Base-by-base conservation (phyloP, 1,139 yeast genomes). In the Pichiaceae sp. region DNA sequence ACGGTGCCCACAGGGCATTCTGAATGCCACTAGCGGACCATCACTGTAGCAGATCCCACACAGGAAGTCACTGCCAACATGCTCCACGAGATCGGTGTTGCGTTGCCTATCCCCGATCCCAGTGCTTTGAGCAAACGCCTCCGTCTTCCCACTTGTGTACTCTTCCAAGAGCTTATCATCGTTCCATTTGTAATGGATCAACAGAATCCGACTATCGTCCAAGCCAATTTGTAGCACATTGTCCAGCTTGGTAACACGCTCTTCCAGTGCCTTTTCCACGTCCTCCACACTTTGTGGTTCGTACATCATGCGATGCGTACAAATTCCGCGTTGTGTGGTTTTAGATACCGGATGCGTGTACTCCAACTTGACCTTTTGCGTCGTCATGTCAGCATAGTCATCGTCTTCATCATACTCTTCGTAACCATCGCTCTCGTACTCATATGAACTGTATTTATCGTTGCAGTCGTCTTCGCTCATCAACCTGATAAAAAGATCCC, bases 161-260 rank as follows among this genome's bases (percentile, higher is more conserved):
- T 68, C 70, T 42, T 85, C 89, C 37, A 84, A 64, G 30, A 85
- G 67, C 36, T 72, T 72, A 41, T 84, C 93, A 32, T 72, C 71
- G 53, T 80, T 85, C 95, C 95, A 86, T 35, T 71, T 68, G 54
- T 66, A 79, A 39, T 64, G 57, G 36, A 80, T 76, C 31, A 85
- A 63, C 53, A 87, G 59, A 3, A 76, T 29, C 3, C 48, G 35
- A 37, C 58, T 51, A 4, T 49, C 52, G 28, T 56, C 58, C 14
- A 31, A 33, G 6, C 55, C 57, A 3, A 56, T 34, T 27, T 49
- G 49, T n/a, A 57, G 38, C 20, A 52, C 41, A 1, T 35, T 15
- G 32, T 52, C 38, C 18, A 57, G 32, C 23, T 44, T 41, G 12
- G 34, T 33, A 2, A 50, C 47, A 24, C 43, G 46, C 2, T 34